Percentiles rank a stretch among this genome's conserved stretches.
phyloP scores from a whole-genome alignment of 2,329 filamentous ascomycete genomes.

The Colletotrichum lentis region DNA sequence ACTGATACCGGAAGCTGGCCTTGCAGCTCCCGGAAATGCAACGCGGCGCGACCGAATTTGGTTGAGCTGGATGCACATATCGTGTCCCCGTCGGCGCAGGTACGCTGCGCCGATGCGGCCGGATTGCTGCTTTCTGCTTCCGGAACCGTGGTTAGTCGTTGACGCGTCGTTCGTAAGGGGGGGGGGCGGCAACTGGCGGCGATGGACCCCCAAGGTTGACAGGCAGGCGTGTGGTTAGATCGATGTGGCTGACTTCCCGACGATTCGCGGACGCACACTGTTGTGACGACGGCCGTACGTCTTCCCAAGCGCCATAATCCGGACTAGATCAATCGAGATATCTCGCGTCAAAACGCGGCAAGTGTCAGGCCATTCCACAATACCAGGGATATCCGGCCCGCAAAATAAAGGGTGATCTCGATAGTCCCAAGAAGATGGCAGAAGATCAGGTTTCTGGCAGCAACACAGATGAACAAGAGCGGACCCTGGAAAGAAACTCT shows the following conservation, averaged over 20 bases:
- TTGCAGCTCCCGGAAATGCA: conserved; percentile 5
- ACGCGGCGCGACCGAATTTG: conserved; percentile 1
- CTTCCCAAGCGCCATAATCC: neutral
- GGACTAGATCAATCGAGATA: neutral
- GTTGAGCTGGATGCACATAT: neutral
- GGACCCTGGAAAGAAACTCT: neutral
- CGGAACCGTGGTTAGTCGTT: neutral
- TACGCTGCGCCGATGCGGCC: neutral
- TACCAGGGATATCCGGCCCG: neutral
- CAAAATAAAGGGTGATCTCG: neutral
- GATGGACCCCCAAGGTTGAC: neutral
- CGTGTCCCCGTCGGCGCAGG: neutral
- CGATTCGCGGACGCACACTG: neutral
- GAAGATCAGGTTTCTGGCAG: neutral
- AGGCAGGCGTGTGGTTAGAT: neutral
- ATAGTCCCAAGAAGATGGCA: neutral
- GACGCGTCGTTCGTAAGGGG: neutral
- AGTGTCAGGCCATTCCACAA: neutral
- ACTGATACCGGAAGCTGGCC: conserved; percentile 9
- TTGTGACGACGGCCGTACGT: neutral
- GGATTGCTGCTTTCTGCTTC: conserved; percentile 7
- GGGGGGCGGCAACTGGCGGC: neutral
- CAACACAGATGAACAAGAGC: neutral
- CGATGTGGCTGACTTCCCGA: neutral
- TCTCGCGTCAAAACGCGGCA: neutral